Conservation (phyloP, 2,329 filamentous ascomycete species). For the Pseudogymnoascus sp. region DNA sequence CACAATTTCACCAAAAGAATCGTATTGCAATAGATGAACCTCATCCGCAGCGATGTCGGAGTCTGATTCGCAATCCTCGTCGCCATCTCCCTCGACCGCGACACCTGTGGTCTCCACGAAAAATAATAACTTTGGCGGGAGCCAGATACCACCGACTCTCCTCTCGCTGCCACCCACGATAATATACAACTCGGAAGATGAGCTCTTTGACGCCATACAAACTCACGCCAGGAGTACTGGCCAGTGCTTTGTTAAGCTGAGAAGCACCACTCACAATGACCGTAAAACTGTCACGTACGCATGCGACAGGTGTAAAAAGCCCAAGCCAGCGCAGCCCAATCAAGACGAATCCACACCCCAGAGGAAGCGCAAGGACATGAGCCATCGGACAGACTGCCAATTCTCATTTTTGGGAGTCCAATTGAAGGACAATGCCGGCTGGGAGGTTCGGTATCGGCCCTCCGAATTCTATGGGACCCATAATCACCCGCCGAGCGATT, state of each 20-base stretch:
- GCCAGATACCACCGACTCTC: not conserved
- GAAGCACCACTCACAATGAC: conserved; percentile 10
- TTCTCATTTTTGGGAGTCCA: conserved; percentile 8
- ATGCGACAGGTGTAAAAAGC: conserved; percentile 9
- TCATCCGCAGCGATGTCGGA: not conserved
- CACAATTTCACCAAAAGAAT: not conserved
- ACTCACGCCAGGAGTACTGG: conserved; percentile 1
- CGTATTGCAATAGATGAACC: not conserved
- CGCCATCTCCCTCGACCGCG: not conserved
- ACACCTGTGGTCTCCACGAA: not conserved
- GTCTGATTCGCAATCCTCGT: not conserved
- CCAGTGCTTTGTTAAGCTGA: conserved; percentile 10
- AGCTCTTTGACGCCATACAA: conserved; percentile 3
- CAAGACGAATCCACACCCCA: not conserved
- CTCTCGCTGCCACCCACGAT: conserved; percentile 1
- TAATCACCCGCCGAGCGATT: conserved; percentile 8
- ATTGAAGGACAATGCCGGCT: conserved; percentile 8
- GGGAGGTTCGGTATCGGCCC: conserved; percentile 8
- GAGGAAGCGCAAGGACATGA: conserved; percentile 7
- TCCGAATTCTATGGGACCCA: conserved; percentile 1
- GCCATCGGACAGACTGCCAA: conserved; percentile 5
- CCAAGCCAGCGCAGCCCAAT: not conserved
- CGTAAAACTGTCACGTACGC: conserved; percentile 7
- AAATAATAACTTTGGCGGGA: not conserved
- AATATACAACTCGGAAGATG: conserved; percentile 8